Evolutionary conservation across 139 green algal species (phyloP), one percentile per base, ranked within the genome.

Genomic region (Chlorella sp.): DNA sequence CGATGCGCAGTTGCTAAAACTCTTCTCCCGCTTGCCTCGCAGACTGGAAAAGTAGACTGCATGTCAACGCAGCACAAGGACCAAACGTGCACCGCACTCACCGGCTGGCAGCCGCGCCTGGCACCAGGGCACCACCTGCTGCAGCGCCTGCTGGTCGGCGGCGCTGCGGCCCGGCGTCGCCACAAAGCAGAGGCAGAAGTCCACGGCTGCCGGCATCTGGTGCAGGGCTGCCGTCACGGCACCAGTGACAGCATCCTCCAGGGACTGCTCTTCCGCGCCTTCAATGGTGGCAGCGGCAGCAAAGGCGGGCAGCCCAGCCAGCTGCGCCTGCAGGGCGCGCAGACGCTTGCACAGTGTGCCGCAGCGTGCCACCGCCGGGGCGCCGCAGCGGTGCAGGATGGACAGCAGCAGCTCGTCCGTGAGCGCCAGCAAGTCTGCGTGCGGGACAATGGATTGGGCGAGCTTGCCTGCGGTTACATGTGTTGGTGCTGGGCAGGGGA

Each of bases 141-240:
- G 65, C 65, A 39, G 30, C 2, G 16, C 20, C 25, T 63, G 71
- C 11, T 41, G 39, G 25, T 18, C 26, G 26, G 26, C 26, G 4
- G 13, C 30, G 13, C 26, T 18, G 26, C 64, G 34, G 11, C 64
- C 64, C 0, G 18, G 34, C 9, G 68, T 41, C 7, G 51, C 74
- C 74, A 84, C 47, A 62, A 84, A 84, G 20, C 64, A 28, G 15
- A 84, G 41, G 44, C 62, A 73, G 18, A 84, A 63, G 34, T 84
- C 79, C 18, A 78, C n/a, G 23, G 64, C 41, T 20, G 79, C 79
- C 4, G 41, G 64, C 79, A 84, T 78, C 4, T 23, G 12, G 9
- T 64, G 30, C 5, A 47, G 64, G 2, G 65, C 79, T 5, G 56
- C 79, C 15, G 3, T 18, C 6, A 76, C 65, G 0, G 63, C 79